These are phyloP conservation scores for Talaromyces sp. DNA, from an alignment of 2,329 filamentous ascomycete species.

Conservation along the genomic window DNA sequence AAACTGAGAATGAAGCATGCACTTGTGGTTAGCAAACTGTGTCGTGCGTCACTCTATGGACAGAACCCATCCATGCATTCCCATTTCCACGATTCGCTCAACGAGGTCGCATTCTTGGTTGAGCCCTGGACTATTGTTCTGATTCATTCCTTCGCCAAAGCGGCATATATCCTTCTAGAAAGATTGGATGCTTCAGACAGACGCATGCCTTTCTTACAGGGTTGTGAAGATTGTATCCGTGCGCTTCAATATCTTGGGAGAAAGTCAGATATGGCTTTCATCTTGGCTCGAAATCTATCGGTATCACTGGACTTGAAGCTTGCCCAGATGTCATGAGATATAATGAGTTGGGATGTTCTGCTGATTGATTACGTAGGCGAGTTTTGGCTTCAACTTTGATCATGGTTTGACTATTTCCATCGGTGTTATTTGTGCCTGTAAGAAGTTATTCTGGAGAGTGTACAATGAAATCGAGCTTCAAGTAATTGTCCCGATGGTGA, in stretches of 20 bases:
- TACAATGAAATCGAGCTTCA: too few relatives aligned
- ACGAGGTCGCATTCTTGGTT: slow-evolving; percentile 55
- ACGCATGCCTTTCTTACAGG: slow-evolving; percentile 14
- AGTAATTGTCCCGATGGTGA: too few relatives aligned
- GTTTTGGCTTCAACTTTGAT: not conserved
- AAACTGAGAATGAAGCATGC: slow-evolving; percentile 46
- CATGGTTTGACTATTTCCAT: not conserved
- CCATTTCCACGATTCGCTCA: slow-evolving; percentile 54
- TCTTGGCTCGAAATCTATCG: slow-evolving; percentile 31
- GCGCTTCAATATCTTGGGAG: slow-evolving; percentile 55
- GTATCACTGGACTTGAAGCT: slow-evolving; percentile 6
- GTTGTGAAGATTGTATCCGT: slow-evolving; percentile 50
- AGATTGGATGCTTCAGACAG: not conserved
- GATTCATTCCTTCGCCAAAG: slow-evolving; percentile 52
- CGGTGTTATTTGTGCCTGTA: not conserved
- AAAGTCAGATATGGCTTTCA: slow-evolving; percentile 53
- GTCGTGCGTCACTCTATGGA: slow-evolving; percentile 48
- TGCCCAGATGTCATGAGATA: slow-evolving; percentile 7
- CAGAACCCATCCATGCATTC: slow-evolving; percentile 27
- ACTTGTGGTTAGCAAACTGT: slow-evolving; percentile 43
- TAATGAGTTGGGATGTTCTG: not conserved
- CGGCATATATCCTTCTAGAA: slow-evolving; percentile 42
- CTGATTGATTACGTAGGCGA: not conserved
- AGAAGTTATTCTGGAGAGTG: too few relatives aligned
- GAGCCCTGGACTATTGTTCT: slow-evolving; percentile 60